Evolutionary conservation across 2,329 filamentous ascomycete genomes (phyloP).

Genomic region (Aspergillus amoenus): DNA sequence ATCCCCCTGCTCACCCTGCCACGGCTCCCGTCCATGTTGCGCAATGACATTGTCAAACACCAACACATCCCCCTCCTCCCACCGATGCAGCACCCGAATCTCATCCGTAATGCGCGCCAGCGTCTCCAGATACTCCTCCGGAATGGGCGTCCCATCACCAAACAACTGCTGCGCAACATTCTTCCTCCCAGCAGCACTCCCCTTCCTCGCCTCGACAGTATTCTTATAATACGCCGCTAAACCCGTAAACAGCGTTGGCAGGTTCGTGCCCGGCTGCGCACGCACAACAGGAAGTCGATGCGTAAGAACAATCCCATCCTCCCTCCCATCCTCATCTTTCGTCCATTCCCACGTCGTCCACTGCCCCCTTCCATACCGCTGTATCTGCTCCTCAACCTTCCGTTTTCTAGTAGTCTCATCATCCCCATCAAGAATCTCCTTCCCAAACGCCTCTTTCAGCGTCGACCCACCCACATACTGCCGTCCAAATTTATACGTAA

Average conservation of each 20-base stretch:
- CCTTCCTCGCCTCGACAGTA: constrained; percentile 21
- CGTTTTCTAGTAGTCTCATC: constrained; percentile 40
- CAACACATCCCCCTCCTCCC: constrained; percentile 50
- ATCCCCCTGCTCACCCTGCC: constrained; percentile 49
- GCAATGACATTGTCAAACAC: constrained; percentile 52
- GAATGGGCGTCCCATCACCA: constrained; percentile 50
- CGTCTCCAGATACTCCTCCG: constrained; percentile 45
- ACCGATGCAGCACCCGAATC: constrained; percentile 50
- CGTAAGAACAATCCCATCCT: constrained; percentile 37
- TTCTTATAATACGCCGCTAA: constrained; percentile 49
- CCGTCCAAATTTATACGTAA: constrained; percentile 44
- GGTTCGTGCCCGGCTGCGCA: constrained; percentile 46
- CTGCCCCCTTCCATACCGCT: constrained; percentile 46
- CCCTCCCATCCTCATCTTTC: constrained; percentile 31
- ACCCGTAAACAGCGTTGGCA: constrained; percentile 50
- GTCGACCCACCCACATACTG: constrained; percentile 51
- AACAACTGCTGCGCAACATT: constrained; percentile 43
- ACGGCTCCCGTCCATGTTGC: constrained; percentile 52
- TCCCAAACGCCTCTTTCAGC: constrained; percentile 49
- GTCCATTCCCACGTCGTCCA: constrained; percentile 52
- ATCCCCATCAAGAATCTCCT: constrained; percentile 47
- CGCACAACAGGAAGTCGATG: constrained; percentile 49
- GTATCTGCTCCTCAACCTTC: constrained; percentile 53
- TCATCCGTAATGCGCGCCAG: constrained; percentile 50
- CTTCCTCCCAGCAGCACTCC: constrained; percentile 19